Evolutionary conservation across 148 eudicot genomes (phyloP).

Genomic region (Heliosperma pusillum): DNA sequence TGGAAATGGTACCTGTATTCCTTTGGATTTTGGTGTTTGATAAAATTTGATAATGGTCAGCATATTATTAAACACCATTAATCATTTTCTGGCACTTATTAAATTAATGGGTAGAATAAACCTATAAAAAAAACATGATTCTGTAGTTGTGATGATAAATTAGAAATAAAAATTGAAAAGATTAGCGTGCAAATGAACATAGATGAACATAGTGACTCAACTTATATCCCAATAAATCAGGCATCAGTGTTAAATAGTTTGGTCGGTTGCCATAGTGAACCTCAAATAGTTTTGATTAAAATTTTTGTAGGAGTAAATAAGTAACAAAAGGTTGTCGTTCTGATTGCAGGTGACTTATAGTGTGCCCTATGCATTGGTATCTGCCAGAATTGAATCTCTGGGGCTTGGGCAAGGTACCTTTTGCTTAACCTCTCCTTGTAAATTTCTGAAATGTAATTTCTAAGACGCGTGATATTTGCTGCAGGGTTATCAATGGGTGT

Average conservation of each 20-base stretch:
- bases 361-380: conserved; percentile 89
- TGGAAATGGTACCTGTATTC: neutral
- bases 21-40: neutral
- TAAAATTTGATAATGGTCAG: neutral
- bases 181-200: too few relatives aligned
- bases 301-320: neutral
- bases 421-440: neutral
- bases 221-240: too few relatives aligned
- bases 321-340: neutral
- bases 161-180: too few relatives aligned
- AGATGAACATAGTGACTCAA: too few relatives aligned
- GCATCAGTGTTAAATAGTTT: too few relatives aligned
- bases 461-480: conserved; percentile 18
- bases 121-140: too few relatives aligned
- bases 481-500: conserved; percentile 98
- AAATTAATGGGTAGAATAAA: neutral
- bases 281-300: too few relatives aligned
- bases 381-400: conserved; percentile 54
- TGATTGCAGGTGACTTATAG: conserved; percentile 88
- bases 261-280: too few relatives aligned
- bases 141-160: too few relatives aligned
- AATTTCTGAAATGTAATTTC: neutral
- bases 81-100: neutral
- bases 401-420: conserved; percentile 94
- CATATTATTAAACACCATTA: neutral